Base-by-base conservation (phyloP, 176 grass and related monocot species). In the Microstegium vimineum region DNA sequence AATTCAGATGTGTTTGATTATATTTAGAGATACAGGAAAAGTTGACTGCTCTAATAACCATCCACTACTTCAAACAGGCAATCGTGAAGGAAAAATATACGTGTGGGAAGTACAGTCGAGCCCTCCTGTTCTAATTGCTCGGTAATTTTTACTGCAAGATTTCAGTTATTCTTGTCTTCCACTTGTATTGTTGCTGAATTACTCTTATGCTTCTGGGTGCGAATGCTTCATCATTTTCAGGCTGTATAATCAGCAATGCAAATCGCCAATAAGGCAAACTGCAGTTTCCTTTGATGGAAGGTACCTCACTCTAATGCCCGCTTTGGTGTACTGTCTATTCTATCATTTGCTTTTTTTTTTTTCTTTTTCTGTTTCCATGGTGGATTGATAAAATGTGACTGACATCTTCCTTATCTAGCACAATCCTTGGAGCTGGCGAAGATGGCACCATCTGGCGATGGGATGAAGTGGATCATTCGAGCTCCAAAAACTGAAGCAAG, bases 201-300 rank as follows among this genome's bases (percentile, higher is more conserved):
- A 69, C 49, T 63, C 30, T 14, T n/a, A 34, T 46, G 63, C 16
- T 87, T 67, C 2, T 66, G 16, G 45, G 26, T 83, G 63, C 28
- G 22, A 20, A n/a, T 26, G 12, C 45, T 73, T 36, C 18, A 42
- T 85, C 27, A 66, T 82, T 73, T 83, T 46, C 82, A 99, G 93
- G 77, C 76, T 99, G 34, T 78, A 81, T 73, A 88, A 95, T 83
- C 89, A 71, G 3, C 91, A 94, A 71, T 90, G 91, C 85, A 99
- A 89, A 76, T 88, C 89, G 61, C 76, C 96, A 23, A 90, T 99
- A 95, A 87, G 93, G 74, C 91, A 99, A 76, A 95, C 96, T 23
- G 93, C 91, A 75, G 75, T 94, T 22, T 95, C 93, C 3, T 95
- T 92, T 71, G 93, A 99, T 83, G 93, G 96, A 95, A 95, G 96